Percentiles rank a stretch among this genome's conserved stretches.
phyloP scores from a whole-genome alignment of 106 monocot species.

The Dioscorea zingiberensis region DNA sequence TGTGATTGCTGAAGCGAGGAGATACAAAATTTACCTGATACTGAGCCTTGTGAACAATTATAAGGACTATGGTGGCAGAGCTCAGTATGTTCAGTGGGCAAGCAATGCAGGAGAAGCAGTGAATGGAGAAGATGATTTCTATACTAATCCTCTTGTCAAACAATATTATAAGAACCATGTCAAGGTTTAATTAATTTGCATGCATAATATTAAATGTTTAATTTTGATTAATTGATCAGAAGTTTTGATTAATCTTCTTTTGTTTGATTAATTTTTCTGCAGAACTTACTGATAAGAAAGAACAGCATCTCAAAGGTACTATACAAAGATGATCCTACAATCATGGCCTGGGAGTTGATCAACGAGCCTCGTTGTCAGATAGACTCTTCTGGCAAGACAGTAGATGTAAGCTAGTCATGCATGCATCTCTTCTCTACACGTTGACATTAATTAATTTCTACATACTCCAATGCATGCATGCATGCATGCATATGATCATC shows the following conservation, averaged over 20 bases:
- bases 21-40: slow-evolving; percentile 24
- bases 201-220: too few species aligned
- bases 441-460: too few species aligned
- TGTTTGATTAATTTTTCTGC: background rate
- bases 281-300: slow-evolving; percentile 31
- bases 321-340: slow-evolving; percentile 46
- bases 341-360: slow-evolving; percentile 61
- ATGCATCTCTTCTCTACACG: too few species aligned
- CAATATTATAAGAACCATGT: slow-evolving; percentile 48
- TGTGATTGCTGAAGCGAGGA: slow-evolving; percentile 9
- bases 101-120: slow-evolving; percentile 20
- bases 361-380: slow-evolving; percentile 43
- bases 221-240: too few species aligned
- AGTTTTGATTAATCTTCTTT: too few species aligned
- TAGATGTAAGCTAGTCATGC: slow-evolving; percentile 25
- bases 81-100: slow-evolving; percentile 48
- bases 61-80: slow-evolving; percentile 39
- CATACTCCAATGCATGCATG: background rate
- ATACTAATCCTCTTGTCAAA: slow-evolving; percentile 36
- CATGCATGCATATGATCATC: too few species aligned
- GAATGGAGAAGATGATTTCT: slow-evolving; percentile 38
- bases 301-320: slow-evolving; percentile 30
- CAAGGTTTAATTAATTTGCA: slow-evolving; percentile 17
- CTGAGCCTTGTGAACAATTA: slow-evolving; percentile 44
- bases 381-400: slow-evolving; percentile 30